These are phyloP conservation scores for Populus deltoides DNA, from an alignment of 345 rosid species.

Conservation along the genomic window DNA sequence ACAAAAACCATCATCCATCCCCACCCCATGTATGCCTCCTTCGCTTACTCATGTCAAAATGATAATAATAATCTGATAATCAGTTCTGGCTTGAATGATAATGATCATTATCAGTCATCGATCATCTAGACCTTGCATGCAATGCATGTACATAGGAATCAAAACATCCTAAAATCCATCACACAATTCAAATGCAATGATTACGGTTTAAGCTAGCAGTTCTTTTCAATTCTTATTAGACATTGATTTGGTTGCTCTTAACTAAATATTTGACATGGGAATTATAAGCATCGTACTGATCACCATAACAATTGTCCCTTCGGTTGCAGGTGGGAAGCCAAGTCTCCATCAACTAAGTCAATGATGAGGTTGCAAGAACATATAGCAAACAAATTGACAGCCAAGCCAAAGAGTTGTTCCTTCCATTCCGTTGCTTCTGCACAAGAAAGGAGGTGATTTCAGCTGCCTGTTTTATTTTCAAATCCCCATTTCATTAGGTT, in stretches of 20 bases:
- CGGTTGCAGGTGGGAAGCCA: conserved; percentile 43
- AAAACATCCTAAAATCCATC: background rate
- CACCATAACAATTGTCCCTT: background rate
- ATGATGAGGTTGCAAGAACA: conserved; percentile 28
- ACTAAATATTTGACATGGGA: too few species aligned
- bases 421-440: conserved; percentile 87
- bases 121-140: background rate
- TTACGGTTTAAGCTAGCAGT: background rate
- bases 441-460: conserved; percentile 63
- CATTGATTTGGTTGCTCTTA: background rate
- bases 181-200: background rate
- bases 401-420: conserved; percentile 55
- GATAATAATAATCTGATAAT: too few species aligned
- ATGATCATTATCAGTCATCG: background rate
- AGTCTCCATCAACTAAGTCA: conserved; percentile 23
- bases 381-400: conserved; percentile 27
- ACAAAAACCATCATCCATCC: conserved; percentile 36
- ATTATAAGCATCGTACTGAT: background rate
- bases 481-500: background rate
- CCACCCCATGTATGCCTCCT: conserved; percentile 29
- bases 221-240: background rate
- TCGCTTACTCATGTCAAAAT: background rate
- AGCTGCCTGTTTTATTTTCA: background rate
- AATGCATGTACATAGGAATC: background rate
- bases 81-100: background rate